Evolutionary conservation across 2,329 filamentous ascomycete species (phyloP).

Genomic region (Cadophora malorum): DNA sequence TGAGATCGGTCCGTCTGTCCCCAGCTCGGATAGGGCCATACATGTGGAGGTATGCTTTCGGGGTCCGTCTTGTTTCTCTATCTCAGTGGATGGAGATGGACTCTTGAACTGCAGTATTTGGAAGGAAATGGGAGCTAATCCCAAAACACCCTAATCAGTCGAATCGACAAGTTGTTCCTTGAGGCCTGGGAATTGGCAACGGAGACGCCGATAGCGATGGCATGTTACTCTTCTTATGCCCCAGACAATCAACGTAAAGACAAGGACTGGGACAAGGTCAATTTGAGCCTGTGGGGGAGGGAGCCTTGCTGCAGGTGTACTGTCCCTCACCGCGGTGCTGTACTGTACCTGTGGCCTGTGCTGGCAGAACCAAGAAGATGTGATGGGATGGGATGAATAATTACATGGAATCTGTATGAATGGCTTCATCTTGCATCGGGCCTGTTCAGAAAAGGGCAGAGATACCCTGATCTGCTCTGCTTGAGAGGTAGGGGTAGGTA

Average conservation of each 20-base stretch:
- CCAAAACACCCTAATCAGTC: background rate
- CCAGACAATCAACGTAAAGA: background rate
- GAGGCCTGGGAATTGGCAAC: constrained; percentile 5
- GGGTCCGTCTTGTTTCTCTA: background rate
- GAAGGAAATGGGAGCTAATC: background rate
- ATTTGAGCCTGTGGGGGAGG: background rate
- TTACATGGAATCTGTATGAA: background rate
- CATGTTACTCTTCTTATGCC: constrained; percentile 9
- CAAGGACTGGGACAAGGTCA: background rate
- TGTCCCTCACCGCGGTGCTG: background rate
- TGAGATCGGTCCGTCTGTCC: constrained; percentile 7
- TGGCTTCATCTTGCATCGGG: constrained; percentile 7
- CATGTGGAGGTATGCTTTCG: background rate
- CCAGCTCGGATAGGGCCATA: background rate
- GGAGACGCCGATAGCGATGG: constrained; percentile 14
- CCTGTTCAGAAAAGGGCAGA: background rate
- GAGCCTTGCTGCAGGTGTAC: constrained; percentile 13
- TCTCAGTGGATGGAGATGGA: background rate
- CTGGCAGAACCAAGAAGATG: background rate
- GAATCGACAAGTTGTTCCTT: background rate
- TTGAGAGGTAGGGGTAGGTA: constrained; percentile 13
- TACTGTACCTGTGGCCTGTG: background rate
- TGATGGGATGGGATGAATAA: background rate
- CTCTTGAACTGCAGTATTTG: background rate
- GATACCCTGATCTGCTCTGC: background rate